A percentile compares a stretch with the other conserved stretches of the same genome.
Evolutionary conservation across 2,329 filamentous ascomycete species (phyloP).

Genomic region (Cladosporium sp.): DNA sequence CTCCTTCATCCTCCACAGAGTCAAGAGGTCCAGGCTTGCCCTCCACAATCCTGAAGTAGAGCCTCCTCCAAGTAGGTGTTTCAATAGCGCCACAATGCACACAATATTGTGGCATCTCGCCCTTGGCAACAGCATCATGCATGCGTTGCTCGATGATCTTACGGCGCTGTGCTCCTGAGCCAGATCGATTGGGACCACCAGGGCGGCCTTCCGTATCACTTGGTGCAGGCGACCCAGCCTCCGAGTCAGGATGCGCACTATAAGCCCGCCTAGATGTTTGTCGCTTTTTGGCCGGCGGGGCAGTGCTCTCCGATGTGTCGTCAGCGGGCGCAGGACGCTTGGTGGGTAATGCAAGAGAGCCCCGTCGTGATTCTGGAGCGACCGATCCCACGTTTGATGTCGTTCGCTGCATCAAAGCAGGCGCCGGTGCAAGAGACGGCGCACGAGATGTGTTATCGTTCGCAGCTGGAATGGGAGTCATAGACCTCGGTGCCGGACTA

Average conservation of each 20-base stretch:
- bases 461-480: neutral
- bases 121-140: conserved; percentile 61
- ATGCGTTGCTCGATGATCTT: conserved; percentile 57
- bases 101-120: conserved; percentile 83
- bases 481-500: conserved; percentile 6
- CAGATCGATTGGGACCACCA: conserved; percentile 29
- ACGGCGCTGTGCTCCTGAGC: conserved; percentile 58
- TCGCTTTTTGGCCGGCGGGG: conserved; percentile 17
- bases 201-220: conserved; percentile 30
- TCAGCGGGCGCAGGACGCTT: conserved; percentile 22
- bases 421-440: conserved; percentile 2
- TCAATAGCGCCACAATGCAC: conserved; percentile 92
- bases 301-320: neutral
- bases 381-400: neutral
- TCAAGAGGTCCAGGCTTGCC: conserved; percentile 67
- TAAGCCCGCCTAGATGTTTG: conserved; percentile 10
- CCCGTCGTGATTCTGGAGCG: conserved; percentile 19
- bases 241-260: conserved; percentile 23
- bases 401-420: neutral
- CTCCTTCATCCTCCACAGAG: conserved; percentile 66
- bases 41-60: conserved; percentile 71
- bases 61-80: conserved; percentile 92
- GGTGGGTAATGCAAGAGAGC: conserved; percentile 32
- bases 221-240: conserved; percentile 33
- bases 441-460: conserved; percentile 1